Conservation (phyloP, 148 eudicot genomes). For the Rhododendron mucronatum region DNA sequence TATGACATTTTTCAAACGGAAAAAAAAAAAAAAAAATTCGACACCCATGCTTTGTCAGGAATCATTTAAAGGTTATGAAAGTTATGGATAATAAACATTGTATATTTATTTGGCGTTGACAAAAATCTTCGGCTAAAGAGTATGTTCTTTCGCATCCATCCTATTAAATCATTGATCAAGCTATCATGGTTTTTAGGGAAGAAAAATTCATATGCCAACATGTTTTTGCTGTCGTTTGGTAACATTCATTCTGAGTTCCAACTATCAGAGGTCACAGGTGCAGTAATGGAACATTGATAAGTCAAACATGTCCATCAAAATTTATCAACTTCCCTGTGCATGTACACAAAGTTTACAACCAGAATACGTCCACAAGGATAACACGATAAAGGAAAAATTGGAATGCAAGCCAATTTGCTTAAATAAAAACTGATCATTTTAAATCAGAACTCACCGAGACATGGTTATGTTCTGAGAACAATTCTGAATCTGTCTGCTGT, state of each 20-base stretch:
- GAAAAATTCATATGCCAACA: neutral
- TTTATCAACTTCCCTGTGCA: neutral
- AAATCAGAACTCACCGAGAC: slow-evolving; percentile 22
- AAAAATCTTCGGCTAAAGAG: neutral
- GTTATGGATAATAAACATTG: neutral
- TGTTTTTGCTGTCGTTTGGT: too few relatives aligned
- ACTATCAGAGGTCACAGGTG: neutral
- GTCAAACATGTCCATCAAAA: neutral
- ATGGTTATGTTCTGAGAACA: slow-evolving; percentile 37
- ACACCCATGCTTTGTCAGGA: neutral
- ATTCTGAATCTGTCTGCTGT: slow-evolving; percentile 39
- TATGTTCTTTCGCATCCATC: neutral
- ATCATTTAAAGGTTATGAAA: neutral
- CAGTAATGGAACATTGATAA: neutral
- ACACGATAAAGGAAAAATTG: neutral
- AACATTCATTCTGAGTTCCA: neutral
- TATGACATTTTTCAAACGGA: neutral
- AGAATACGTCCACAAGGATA: neutral
- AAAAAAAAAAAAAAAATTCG: neutral
- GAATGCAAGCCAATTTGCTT: neutral
- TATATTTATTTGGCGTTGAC: neutral
- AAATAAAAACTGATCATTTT: neutral
- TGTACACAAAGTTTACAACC: too few relatives aligned
- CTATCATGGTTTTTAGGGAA: neutral
- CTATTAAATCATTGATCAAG: neutral